Evolutionary conservation across 2,329 filamentous ascomycete genomes (phyloP).

Genomic region (Hypoxylon sp.): DNA sequence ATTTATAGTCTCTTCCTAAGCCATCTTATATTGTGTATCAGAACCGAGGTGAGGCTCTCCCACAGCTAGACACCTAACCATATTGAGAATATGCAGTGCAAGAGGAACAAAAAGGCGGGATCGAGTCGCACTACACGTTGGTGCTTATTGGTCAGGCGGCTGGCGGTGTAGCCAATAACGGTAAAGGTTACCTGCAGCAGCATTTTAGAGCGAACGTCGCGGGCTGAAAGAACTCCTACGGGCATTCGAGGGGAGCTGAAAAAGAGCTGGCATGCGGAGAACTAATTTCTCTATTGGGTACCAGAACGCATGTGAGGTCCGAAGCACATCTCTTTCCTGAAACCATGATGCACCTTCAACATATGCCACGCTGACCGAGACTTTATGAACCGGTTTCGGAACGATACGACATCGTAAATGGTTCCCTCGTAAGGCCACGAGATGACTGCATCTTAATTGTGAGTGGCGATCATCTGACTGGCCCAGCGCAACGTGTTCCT

Average conservation of each 20-base stretch:
- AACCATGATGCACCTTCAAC: constrained; percentile 27
- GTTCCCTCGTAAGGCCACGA: constrained; percentile 8
- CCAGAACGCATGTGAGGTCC: constrained; percentile 26
- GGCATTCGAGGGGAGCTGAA: constrained; percentile 49
- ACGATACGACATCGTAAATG: constrained; percentile 12
- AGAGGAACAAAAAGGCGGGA: constrained; percentile 46
- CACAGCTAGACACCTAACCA: constrained; percentile 21
- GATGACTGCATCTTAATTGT: constrained; percentile 10
- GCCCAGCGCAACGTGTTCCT: constrained; percentile 6
- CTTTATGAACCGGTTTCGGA: constrained; percentile 9
- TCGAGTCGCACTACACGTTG: constrained; percentile 32
- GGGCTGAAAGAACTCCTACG: constrained; percentile 49
- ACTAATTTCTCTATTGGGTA: constrained; percentile 51
- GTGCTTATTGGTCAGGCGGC: constrained; percentile 45
- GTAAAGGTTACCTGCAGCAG: constrained; percentile 49
- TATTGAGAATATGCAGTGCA: constrained; percentile 38
- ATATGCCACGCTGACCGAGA: constrained; percentile 25
- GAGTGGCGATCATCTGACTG: constrained; percentile 23
- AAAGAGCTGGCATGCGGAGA: constrained; percentile 47
- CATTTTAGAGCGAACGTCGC: constrained; percentile 44
- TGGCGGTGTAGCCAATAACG: constrained; percentile 47
- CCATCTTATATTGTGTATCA: constrained; percentile 30
- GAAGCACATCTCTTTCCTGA: constrained; percentile 23
- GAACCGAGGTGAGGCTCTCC: constrained; percentile 25
- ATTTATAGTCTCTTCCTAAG: constrained; percentile 33